phyloP scores from a whole-genome alignment of 345 rosid species.

The Populus deltoides region DNA sequence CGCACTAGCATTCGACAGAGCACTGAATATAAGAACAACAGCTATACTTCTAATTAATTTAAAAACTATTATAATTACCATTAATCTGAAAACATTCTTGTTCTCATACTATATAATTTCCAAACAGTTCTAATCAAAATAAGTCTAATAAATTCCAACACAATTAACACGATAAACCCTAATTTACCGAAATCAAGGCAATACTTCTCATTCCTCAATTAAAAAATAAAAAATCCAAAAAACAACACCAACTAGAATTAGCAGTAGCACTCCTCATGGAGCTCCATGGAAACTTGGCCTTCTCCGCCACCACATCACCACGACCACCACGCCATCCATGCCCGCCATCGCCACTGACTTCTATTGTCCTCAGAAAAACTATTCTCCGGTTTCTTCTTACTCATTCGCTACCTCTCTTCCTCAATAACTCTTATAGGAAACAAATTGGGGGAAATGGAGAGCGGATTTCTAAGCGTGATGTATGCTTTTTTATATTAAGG shows the following conservation, averaged over 20 bases:
- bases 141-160: neutral
- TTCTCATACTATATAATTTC: neutral
- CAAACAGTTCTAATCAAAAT: neutral
- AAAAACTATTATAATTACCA: neutral
- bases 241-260: neutral
- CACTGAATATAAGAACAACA: neutral
- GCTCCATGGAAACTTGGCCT: slow-evolving; percentile 50
- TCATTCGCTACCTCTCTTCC: slow-evolving; percentile 61
- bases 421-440: slow-evolving; percentile 54
- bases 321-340: slow-evolving; percentile 17
- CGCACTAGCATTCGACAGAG: neutral
- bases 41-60: no score
- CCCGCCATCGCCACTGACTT: slow-evolving; percentile 45
- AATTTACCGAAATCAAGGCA: slow-evolving; percentile 1
- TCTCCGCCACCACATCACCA: slow-evolving; percentile 3
- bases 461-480: slow-evolving; percentile 56
- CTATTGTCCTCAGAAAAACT: slow-evolving; percentile 67
- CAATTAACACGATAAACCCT: neutral
- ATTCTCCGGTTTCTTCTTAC: slow-evolving; percentile 43
- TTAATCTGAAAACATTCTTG: neutral
- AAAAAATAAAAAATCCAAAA: neutral
- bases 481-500: slow-evolving; percentile 96
- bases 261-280: slow-evolving; percentile 41
- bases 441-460: slow-evolving; percentile 62
- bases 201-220: neutral